Evolutionary conservation across 768 basidiomycete species (phyloP).

Genomic region (Lentinula boryana): DNA sequence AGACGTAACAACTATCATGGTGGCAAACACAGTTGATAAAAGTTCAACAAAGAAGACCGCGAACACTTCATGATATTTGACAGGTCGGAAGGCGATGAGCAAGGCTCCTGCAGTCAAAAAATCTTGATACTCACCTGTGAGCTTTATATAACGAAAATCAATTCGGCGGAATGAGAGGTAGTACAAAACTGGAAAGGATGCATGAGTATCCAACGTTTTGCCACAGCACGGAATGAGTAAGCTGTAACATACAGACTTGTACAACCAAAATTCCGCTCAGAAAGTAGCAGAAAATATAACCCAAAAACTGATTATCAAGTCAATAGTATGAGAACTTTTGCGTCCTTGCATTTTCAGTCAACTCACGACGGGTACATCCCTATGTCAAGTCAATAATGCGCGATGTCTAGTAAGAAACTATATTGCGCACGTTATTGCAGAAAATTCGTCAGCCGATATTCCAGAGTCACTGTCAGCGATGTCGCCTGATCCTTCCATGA

Average conservation of each 20-base stretch:
- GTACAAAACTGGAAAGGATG: slow-evolving; percentile 1
- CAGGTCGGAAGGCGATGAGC: not conserved
- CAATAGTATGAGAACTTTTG: too few species aligned
- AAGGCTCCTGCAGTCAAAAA: too few species aligned
- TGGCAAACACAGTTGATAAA: slow-evolving; percentile 15
- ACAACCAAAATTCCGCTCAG: slow-evolving; percentile 7
- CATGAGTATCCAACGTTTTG: not conserved
- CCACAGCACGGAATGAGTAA: not conserved
- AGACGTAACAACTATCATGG: slow-evolving; percentile 15
- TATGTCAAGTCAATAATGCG: not conserved
- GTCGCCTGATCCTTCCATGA: not conserved
- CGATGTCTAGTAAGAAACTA: not conserved
- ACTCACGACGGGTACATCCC: slow-evolving; percentile 7
- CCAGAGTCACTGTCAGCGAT: not conserved
- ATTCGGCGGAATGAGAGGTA: not conserved
- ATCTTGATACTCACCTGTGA: not conserved
- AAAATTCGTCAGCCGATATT: not conserved
- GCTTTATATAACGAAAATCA: slow-evolving; percentile 2
- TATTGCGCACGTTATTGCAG: slow-evolving; percentile 5
- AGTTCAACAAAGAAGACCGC: slow-evolving; percentile 11
- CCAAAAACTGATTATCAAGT: slow-evolving; percentile 3
- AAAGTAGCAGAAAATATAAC: slow-evolving; percentile 6
- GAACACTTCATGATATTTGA: slow-evolving; percentile 7
- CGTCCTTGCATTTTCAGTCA: not conserved
- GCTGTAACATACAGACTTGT: slow-evolving; percentile 7